Base-by-base conservation (phyloP, 2,329 filamentous ascomycete species). In the Sporothrix humicola region DNA sequence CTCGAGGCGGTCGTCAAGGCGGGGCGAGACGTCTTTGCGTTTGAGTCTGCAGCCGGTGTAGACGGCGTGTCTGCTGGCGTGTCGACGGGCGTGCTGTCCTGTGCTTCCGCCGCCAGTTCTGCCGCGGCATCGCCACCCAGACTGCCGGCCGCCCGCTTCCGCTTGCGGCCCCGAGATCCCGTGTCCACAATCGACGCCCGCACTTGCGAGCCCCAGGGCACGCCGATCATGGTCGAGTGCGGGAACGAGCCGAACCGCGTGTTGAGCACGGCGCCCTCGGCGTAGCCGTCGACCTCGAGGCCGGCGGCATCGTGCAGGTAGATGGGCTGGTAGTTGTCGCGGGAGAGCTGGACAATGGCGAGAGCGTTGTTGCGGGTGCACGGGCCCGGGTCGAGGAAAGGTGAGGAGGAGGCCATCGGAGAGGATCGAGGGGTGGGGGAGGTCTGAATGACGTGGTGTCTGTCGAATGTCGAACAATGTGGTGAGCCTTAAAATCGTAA, bases 211-310 rank as follows among this genome's bases (percentile, higher is more conserved):
- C 96, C 96, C 95, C 95, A 98, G 58, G 93, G 92, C 72, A 94
- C 85, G 5, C 89, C 86, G 72, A 97, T 87, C 63, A 95, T 83
- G 0, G 93, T 95, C 12, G 88, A 92, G 80, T 95, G 93, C 0
- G 93, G 93, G 75, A 94, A 95, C 0, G 95, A 97, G 68, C 96
- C 96, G 79, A 97, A 99, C 61, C 95, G 91, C 1, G 95, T 99
- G 83, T 97, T 98, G 72, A 95, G 89, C 2, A 94, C 92, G 65
- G 90, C 91, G 50, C 92, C 92, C 80, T 94, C 92, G 44, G 88
- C 88, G 78, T 94, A 94, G 74, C 92, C 92, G 79, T 91, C 88
- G 76, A 91, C 86, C 58, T 88, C 87, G 61, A 73, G 42, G 71
- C 89, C 89, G 52, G 88, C 86, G 26, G 87, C 86, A 44, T 88